These are phyloP conservation scores for Echinosophora koreensis DNA, from an alignment of 306 rosid species.

Conservation along the genomic window DNA sequence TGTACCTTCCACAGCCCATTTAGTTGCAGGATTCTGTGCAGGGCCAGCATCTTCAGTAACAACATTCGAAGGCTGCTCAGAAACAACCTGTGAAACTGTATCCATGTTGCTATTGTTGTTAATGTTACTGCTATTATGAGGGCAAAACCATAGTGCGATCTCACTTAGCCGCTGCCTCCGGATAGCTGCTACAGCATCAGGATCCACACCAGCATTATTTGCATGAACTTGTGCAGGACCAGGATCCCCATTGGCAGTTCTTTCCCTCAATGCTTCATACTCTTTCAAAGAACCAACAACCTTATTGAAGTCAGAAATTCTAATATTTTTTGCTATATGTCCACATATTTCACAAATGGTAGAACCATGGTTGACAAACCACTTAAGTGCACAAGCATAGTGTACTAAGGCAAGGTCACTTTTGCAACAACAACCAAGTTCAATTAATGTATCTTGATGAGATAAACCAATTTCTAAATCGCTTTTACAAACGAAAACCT, in stretches of 20 bases:
- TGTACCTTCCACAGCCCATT: conserved; percentile 93
- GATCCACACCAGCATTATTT: conserved; percentile 70
- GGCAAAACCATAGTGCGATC: conserved; percentile 91
- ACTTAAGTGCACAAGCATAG: conserved; percentile 94
- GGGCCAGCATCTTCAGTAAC: conserved; percentile 63
- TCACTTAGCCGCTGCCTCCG: conserved; percentile 91
- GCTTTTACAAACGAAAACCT: conserved; percentile 76
- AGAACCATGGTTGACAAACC: conserved; percentile 98
- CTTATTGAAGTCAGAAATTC: conserved; percentile 71
- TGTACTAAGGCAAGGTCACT: conserved; percentile 93
- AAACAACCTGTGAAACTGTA: conserved; percentile 65
- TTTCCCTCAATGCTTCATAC: conserved; percentile 85
- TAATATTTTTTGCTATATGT: conserved; percentile 75
- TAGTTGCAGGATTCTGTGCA: conserved; percentile 75
- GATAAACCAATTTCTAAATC: conserved; percentile 85
- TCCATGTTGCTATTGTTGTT: conserved; percentile 54
- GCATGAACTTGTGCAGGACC: conserved; percentile 58
- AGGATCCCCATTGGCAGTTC: conserved; percentile 81
- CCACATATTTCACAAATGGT: conserved; percentile 95
- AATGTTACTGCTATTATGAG: conserved; percentile 57
- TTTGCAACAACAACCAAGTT: conserved; percentile 97
- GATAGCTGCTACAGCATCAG: conserved; percentile 96
- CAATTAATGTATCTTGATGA: conserved; percentile 70
- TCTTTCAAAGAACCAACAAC: conserved; percentile 81
- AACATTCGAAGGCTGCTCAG: conserved; percentile 71